Evolutionary conservation across 768 basidiomycete species (phyloP).

Genomic region (Suillus cothurnatus): DNA sequence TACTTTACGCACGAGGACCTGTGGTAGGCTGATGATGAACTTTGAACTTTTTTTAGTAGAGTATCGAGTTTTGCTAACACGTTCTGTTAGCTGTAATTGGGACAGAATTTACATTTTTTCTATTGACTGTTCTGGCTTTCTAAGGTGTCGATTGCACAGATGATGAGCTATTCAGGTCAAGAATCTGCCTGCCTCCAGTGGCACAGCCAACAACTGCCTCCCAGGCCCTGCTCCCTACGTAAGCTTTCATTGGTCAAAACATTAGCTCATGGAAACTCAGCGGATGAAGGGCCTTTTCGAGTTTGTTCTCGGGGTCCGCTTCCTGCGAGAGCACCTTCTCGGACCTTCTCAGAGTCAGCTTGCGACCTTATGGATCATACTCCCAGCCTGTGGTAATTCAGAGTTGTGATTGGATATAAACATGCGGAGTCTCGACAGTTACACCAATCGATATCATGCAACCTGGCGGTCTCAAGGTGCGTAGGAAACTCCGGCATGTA

Average conservation of each 20-base stretch:
- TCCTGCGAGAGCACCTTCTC: neutral
- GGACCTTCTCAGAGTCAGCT: neutral
- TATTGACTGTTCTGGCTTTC: neutral
- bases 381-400: neutral
- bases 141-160: neutral
- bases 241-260: neutral
- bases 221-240: neutral
- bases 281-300: neutral
- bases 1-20: slow-evolving; percentile 18
- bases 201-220: neutral
- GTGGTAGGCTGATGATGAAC: slow-evolving; percentile 21
- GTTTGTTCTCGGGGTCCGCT: neutral
- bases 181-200: neutral
- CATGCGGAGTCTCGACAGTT: neutral
- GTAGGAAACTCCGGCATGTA: neutral
- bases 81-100: slow-evolving; percentile 34
- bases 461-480: neutral
- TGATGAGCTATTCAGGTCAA: neutral
- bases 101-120: neutral
- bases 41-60: slow-evolving; percentile 14
- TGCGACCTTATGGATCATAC: neutral
- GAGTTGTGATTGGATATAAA: neutral
- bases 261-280: neutral
- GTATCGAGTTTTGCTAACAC: slow-evolving; percentile 26
- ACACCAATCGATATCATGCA: neutral